Evolutionary conservation across 2,329 filamentous ascomycete species (phyloP).

Genomic region (Botrytis galanthina): DNA sequence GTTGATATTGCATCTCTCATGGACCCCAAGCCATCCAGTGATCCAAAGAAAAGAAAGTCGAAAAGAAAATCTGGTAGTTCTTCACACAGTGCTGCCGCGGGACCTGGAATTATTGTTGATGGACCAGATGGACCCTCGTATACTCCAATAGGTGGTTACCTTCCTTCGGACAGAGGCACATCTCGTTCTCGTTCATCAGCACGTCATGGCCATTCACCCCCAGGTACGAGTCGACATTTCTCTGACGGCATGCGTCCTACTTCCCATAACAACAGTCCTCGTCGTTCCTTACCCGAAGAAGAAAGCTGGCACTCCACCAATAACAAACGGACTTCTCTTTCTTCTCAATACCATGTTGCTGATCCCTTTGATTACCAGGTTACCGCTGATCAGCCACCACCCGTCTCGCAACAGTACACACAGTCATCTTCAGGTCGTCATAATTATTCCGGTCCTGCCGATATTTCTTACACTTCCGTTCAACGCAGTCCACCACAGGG

Average conservation of each 20-base stretch:
- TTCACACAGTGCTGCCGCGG: constrained; percentile 31
- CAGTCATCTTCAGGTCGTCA: constrained; percentile 36
- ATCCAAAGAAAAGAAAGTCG: constrained; percentile 34
- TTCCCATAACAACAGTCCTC: constrained; percentile 40
- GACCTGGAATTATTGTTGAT: constrained; percentile 47
- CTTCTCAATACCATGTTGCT: constrained; percentile 36
- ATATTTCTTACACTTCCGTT: constrained; percentile 39
- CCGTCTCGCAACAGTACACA: constrained; percentile 37
- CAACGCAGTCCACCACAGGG: constrained; percentile 29
- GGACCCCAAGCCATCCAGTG: constrained; percentile 18
- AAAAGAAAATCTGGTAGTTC: constrained; percentile 36
- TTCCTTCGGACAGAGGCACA: constrained; percentile 35
- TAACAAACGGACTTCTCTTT: constrained; percentile 38
- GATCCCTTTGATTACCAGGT: constrained; percentile 43
- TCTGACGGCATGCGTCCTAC: constrained; percentile 37
- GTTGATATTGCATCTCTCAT: constrained; percentile 35
- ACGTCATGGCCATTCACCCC: constrained; percentile 26
- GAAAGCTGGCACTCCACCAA: constrained; percentile 43
- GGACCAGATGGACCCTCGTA: constrained; percentile 49
- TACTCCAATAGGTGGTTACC: constrained; percentile 45
- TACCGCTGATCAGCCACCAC: constrained; percentile 32
- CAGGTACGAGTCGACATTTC: constrained; percentile 32
- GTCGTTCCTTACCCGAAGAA: constrained; percentile 48
- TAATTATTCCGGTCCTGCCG: constrained; percentile 38
- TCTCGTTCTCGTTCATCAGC: constrained; percentile 38